Conservation (phyloP, 148 eudicot genomes). For the Amaranthus hypochondriacus region DNA sequence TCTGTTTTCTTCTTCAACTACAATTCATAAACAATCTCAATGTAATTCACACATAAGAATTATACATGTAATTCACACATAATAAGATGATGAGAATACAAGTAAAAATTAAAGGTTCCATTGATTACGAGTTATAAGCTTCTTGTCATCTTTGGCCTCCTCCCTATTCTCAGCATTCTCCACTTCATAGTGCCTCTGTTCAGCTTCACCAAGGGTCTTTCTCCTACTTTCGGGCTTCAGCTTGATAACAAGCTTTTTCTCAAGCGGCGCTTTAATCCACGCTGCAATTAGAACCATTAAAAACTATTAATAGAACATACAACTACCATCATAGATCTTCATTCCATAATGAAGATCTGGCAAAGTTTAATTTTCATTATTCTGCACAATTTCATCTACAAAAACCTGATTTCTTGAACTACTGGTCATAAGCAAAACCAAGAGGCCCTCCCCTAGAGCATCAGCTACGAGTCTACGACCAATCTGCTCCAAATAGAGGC, state of each 20-base stretch:
- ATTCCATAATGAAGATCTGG: not conserved
- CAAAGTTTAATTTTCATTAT: not conserved
- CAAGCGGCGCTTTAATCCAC: constrained; percentile 10
- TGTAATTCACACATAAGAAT: not conserved
- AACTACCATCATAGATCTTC: not conserved
- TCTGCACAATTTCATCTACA: no score
- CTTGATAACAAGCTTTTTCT: constrained; percentile 15
- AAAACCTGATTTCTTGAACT: not conserved
- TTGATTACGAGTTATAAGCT: constrained; percentile 8
- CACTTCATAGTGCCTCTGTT: not conserved
- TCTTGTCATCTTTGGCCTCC: no score
- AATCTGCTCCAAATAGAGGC: no score
- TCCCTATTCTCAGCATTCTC: no score
- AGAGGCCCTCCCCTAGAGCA: not conserved
- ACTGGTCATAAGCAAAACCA: not conserved
- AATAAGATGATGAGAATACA: not conserved
- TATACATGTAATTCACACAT: not conserved
- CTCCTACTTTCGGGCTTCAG: constrained; percentile 5
- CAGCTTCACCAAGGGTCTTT: constrained; percentile 2
- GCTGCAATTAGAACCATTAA: constrained; percentile 12
- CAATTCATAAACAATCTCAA: not conserved
- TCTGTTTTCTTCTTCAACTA: constrained; percentile 12
- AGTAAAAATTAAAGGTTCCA: not conserved
- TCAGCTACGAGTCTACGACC: constrained; percentile 3
- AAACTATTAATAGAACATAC: constrained; percentile 2